Base-by-base conservation (phyloP, 1,139 yeast species). In the Blastobotrys aristatus region DNA sequence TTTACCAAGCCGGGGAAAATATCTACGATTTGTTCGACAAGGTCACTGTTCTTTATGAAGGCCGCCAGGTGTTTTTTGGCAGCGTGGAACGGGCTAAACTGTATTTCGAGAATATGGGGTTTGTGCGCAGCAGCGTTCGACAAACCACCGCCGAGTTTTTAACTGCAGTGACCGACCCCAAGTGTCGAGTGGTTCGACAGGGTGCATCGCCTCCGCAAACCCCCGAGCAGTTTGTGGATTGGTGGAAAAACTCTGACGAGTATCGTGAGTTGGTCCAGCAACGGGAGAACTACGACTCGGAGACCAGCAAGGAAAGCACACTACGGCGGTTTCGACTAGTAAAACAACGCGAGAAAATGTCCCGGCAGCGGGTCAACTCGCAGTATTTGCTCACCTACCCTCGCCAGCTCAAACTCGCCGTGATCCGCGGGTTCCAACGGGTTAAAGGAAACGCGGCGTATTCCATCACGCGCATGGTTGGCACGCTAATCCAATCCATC, bases 1-100 rank as follows among this genome's bases (percentile, higher is more conserved):
- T 74, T 50, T 80, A 80, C 60, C 86, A 80, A 64, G 83, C 84
- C 31, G 80, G 83, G 58, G 82, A 80, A 60, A 74, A 77, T 54
- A 76, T 79, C 50, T 80, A 78, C 58, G 73, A 76, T 41, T 66
- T 75, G 42, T 80, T 80, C 58, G 85, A 80, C 63, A 80, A 79
- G 55, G 81, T 80, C 18, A 75, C 80, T 3, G 79, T 80, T 20
- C 58, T 80, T 34, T 78, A 80, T 60, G 63, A 68, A 39, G 84
- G 85, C 46, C 68, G 68, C 51, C 84, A 80, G 60, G 70, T 80
- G 30, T 80, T 67, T 57, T 80, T 70, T 55, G 85, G 86, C 20
- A 75, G 77, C 3, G 72, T 74, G 17, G 61, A 60, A 18, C 62
- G 68, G 44, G 84, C 83, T 17, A 59, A 74, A 51, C 68, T 60